These are phyloP conservation scores for Cucumis variabilis DNA, from an alignment of 331 rosid species.

Conservation along the genomic window DNA sequence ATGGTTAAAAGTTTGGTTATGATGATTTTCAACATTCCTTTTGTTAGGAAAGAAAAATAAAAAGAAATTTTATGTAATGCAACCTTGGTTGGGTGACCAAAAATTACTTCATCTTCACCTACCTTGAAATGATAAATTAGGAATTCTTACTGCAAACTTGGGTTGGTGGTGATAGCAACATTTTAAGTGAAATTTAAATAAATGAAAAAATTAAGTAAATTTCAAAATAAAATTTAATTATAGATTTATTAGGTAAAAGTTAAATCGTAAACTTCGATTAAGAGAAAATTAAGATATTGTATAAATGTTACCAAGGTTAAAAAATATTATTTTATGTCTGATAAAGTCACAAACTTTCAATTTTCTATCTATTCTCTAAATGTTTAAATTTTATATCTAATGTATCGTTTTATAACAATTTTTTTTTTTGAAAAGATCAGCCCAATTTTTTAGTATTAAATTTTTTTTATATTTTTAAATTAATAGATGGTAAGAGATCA, in stretches of 20 bases:
- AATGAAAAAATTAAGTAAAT: not conserved
- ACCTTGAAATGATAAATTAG: not conserved
- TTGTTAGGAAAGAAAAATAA: not conserved
- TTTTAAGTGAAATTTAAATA: not conserved
- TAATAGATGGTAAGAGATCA: too few relatives aligned
- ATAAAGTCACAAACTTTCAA: too few relatives aligned
- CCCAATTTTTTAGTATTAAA: too few relatives aligned
- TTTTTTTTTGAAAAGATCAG: too few relatives aligned
- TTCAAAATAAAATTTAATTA: not conserved
- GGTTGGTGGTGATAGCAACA: conserved; percentile 12
- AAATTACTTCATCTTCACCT: not conserved
- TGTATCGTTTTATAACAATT: too few relatives aligned
- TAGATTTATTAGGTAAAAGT: not conserved
- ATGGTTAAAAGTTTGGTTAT: not conserved
- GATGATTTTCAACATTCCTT: not conserved
- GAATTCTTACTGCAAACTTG: not conserved
- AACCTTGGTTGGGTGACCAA: conserved; percentile 21
- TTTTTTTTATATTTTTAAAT: too few relatives aligned
- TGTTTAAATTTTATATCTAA: too few relatives aligned
- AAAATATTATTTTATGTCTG: too few relatives aligned
- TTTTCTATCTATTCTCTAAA: too few relatives aligned
- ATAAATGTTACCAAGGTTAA: too few relatives aligned
- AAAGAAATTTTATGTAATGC: not conserved
- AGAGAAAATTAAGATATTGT: too few relatives aligned
- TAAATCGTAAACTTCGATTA: too few relatives aligned